Conservation (phyloP, 139 green algal genomes). For the Haematococcus lacustris region DNA sequence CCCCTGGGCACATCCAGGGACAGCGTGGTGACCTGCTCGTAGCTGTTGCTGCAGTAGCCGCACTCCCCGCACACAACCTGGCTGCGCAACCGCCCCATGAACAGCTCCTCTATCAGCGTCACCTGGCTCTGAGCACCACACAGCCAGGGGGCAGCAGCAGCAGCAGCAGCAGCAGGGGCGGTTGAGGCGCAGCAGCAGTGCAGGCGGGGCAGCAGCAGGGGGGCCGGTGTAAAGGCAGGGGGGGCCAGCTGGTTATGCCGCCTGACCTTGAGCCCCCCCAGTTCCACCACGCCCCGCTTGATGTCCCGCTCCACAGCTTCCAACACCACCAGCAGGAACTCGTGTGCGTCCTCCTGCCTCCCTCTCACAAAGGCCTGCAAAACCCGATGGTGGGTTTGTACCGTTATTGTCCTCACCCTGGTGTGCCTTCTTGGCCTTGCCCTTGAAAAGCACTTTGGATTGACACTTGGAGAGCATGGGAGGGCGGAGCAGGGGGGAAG, state of each 20-base stretch:
- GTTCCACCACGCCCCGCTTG: slow-evolving; percentile 9
- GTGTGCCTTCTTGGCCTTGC: background rate
- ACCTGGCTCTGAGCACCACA: slow-evolving; percentile 16
- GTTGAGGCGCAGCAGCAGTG: background rate
- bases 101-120: slow-evolving; percentile 42
- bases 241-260: background rate
- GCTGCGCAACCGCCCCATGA: slow-evolving; percentile 62
- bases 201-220: background rate
- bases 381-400: background rate
- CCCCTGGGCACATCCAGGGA: slow-evolving; percentile 69
- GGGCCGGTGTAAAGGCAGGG: background rate
- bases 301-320: slow-evolving; percentile 52
- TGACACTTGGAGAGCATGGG: slow-evolving; percentile 4
- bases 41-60: slow-evolving; percentile 69
- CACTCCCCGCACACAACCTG: slow-evolving; percentile 75
- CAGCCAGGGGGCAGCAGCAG: background rate
- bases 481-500: too few species aligned
- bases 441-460: background rate
- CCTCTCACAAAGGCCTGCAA: slow-evolving; percentile 51
- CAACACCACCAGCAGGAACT: slow-evolving; percentile 74
- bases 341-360: slow-evolving; percentile 79
- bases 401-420: background rate
- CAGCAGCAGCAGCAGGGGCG: background rate
- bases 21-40: slow-evolving; percentile 82
- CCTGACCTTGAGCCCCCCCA: slow-evolving; percentile 20